Percentiles rank a stretch among this genome's conserved stretches.
Conservation (phyloP, 345 rosid species). For the Eucalyptus dawsonii region DNA sequence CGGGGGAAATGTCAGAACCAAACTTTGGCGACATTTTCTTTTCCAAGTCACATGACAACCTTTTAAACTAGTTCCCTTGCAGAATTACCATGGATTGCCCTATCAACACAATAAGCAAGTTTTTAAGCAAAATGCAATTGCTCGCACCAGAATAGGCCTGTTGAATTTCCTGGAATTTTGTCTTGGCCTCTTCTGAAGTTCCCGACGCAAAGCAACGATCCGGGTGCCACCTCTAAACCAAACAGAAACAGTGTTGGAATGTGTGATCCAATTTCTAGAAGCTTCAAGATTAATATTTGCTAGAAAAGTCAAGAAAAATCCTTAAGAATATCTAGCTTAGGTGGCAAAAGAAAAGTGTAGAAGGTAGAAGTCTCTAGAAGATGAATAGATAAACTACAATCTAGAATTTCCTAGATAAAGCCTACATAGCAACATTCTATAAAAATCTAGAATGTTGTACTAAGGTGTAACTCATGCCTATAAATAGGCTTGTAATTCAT, state of each 20-base stretch:
- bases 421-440: no score
- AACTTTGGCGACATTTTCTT: not conserved
- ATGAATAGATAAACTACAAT: no score
- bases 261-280: no score
- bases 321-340: no score
- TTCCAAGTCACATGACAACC: not conserved
- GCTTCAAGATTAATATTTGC: no score
- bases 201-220: slow-evolving; percentile 85
- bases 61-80: not conserved
- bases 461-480: no score
- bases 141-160: slow-evolving; percentile 73
- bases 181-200: slow-evolving; percentile 64
- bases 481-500: no score
- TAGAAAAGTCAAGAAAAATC: no score
- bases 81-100: not conserved
- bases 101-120: not conserved
- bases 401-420: no score
- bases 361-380: no score
- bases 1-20: not conserved
- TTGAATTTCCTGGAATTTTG: slow-evolving; percentile 78
- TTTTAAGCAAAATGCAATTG: not conserved
- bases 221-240: slow-evolving; percentile 85
- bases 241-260: not conserved
- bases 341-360: no score
- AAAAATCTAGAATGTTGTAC: no score